Evolutionary conservation across 73 alveolate genomes (phyloP).

Genomic region (Paramecium sexaurelia): DNA sequence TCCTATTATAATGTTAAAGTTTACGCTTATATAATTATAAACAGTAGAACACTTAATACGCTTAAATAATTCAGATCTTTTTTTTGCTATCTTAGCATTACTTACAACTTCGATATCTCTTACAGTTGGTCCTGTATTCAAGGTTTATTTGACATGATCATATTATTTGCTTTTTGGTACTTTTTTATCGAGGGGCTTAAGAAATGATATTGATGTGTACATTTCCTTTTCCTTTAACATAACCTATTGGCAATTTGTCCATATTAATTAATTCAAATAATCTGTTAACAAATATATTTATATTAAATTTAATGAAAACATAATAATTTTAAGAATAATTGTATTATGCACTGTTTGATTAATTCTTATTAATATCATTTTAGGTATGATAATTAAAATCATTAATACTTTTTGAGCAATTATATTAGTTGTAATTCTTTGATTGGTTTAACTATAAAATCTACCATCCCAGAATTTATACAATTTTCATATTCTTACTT

Average conservation of each 20-base stretch:
- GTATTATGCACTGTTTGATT: too few species aligned
- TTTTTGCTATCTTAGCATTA: conserved; percentile 81
- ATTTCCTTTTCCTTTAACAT: conserved; percentile 68
- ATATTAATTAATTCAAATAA: background rate
- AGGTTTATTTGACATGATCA: conserved; percentile 77
- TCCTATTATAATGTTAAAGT: conserved; percentile 50
- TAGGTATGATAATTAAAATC: background rate
- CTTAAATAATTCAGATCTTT: conserved; percentile 84
- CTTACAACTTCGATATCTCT: conserved; percentile 90
- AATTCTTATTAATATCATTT: too few species aligned
- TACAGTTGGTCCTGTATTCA: conserved; percentile 95
- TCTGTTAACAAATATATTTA: background rate
- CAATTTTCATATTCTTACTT: background rate
- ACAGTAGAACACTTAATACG: conserved; percentile 87
- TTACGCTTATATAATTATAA: conserved; percentile 72
- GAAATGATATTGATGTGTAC: background rate
- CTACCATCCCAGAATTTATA: conserved; percentile 8
- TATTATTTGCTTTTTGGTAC: conserved; percentile 91
- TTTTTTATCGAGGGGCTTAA: conserved; percentile 86
- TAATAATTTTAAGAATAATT: background rate
- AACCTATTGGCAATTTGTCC: conserved; percentile 69
- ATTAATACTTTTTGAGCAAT: background rate
- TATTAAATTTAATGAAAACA: background rate
- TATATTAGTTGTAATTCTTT: background rate
- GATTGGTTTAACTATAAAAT: background rate